These are phyloP conservation scores for Calonectria hawksworthii DNA, from an alignment of 2,329 filamentous ascomycete species.

Conservation along the genomic window DNA sequence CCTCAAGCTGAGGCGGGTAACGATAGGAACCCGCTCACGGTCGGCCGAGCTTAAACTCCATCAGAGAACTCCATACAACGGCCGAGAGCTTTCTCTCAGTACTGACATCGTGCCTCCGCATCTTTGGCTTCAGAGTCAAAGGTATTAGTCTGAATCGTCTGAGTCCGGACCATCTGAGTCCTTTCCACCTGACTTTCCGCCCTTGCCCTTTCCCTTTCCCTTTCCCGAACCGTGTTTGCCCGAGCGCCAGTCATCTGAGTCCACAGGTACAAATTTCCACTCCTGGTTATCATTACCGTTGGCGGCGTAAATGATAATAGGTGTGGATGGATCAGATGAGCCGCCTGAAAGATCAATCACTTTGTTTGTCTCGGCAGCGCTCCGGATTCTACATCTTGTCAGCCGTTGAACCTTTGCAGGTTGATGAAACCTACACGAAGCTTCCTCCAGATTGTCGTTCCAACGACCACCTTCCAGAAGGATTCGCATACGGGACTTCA, in stretches of 20 bases:
- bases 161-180: background rate
- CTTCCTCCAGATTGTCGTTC: background rate
- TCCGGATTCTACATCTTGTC: background rate
- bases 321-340: background rate
- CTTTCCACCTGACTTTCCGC: no score
- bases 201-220: no score
- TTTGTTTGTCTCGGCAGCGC: background rate
- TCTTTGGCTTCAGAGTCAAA: no score
- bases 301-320: background rate
- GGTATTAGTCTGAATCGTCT: background rate
- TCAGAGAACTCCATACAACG: slow-evolving; percentile 13
- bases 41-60: slow-evolving; percentile 7
- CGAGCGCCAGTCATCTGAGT: background rate
- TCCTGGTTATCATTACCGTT: background rate
- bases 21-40: slow-evolving; percentile 7
- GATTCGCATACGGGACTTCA: background rate
- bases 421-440: background rate
- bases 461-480: background rate
- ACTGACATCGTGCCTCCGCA: background rate
- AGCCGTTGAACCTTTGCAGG: background rate
- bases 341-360: background rate
- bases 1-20: background rate
- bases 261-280: background rate
- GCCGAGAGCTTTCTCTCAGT: slow-evolving; percentile 8
- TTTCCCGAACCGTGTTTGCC: background rate